phyloP scores from a whole-genome alignment of 2,329 filamentous ascomycete genomes.

The Ophiostoma montium region DNA sequence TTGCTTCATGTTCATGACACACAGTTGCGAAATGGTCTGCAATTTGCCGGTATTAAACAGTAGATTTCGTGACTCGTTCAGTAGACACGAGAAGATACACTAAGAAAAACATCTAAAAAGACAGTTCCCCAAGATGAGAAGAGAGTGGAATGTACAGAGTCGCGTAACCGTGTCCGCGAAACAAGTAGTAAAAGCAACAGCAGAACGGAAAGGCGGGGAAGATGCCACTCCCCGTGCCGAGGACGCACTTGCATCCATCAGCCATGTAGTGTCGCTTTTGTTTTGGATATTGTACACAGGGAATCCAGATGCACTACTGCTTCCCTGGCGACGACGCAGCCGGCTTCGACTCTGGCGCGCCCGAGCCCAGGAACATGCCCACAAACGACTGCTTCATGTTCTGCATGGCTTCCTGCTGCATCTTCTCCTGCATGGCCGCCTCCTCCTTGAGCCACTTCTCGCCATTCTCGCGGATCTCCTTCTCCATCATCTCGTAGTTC shows the following conservation, averaged over 20 bases:
- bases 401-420: constrained; percentile 80
- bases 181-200: background rate
- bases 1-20: background rate
- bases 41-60: too few species aligned
- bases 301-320: background rate
- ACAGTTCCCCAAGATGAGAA: constrained; percentile 5
- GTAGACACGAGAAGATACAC: background rate
- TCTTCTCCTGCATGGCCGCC: constrained; percentile 73
- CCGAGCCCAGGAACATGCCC: constrained; percentile 31
- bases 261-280: background rate
- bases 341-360: background rate
- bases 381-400: constrained; percentile 74
- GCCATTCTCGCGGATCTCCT: constrained; percentile 83
- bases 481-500: constrained; percentile 79
- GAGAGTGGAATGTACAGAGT: constrained; percentile 7
- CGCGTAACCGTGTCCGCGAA: background rate
- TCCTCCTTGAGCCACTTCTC: constrained; percentile 95
- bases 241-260: background rate
- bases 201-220: background rate
- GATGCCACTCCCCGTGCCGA: background rate
- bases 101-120: background rate
- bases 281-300: background rate
- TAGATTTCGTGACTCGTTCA: background rate
- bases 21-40: too few species aligned
- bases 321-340: background rate